These are phyloP conservation scores for Mycena pura DNA, from an alignment of 768 basidiomycete genomes.

Conservation along the genomic window DNA sequence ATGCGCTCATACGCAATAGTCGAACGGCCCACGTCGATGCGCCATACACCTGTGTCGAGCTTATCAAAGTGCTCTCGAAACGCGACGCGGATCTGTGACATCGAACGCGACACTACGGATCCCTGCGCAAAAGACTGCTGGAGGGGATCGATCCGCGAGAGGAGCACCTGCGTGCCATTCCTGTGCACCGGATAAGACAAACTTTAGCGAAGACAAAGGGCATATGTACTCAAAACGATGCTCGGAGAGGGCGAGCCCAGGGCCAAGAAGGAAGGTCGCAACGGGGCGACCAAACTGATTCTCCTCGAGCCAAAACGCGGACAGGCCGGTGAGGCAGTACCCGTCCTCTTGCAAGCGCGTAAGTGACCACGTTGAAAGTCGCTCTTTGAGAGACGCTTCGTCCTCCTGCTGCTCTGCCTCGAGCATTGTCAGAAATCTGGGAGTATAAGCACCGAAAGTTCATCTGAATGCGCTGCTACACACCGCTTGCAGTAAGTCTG, in stretches of 20 bases:
- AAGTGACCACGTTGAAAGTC: slow-evolving; percentile 72
- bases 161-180: slow-evolving; percentile 71
- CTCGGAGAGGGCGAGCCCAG: slow-evolving; percentile 66
- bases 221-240: slow-evolving; percentile 75
- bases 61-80: slow-evolving; percentile 55
- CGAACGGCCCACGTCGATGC: slow-evolving; percentile 74
- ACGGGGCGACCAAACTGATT: slow-evolving; percentile 69
- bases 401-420: slow-evolving; percentile 70
- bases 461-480: slow-evolving; percentile 21
- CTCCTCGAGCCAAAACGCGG: slow-evolving; percentile 72
- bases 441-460: neutral
- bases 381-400: slow-evolving; percentile 62
- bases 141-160: slow-evolving; percentile 70
- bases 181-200: slow-evolving; percentile 44
- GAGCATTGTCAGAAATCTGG: slow-evolving; percentile 56
- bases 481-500: slow-evolving; percentile 63
- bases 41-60: slow-evolving; percentile 60
- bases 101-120: slow-evolving; percentile 54
- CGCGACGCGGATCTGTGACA: slow-evolving; percentile 61
- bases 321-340: slow-evolving; percentile 70
- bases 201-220: neutral
- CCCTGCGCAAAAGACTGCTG: slow-evolving; percentile 60
- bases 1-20: slow-evolving; percentile 74
- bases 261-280: slow-evolving; percentile 69
- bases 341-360: slow-evolving; percentile 70